phyloP scores from a whole-genome alignment of 106 monocot species.

The Cymbidium sinense region DNA sequence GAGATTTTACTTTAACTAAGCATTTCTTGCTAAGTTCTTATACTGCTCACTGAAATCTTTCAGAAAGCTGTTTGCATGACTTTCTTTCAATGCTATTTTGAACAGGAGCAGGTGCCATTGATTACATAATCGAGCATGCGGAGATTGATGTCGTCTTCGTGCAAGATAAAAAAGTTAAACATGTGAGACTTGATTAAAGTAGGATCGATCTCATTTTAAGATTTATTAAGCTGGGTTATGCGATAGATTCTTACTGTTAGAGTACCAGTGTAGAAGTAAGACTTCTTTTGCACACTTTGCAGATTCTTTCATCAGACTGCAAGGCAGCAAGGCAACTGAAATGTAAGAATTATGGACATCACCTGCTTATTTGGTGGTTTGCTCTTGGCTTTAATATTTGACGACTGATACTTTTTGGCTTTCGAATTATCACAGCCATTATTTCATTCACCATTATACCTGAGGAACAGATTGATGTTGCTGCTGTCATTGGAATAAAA shows the following conservation, averaged over 20 bases:
- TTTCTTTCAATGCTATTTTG: neutral
- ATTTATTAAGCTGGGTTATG: too few relatives aligned
- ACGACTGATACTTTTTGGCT: neutral
- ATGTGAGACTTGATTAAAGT: constrained; percentile 34
- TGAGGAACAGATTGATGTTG: constrained; percentile 32
- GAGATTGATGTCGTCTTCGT: constrained; percentile 79
- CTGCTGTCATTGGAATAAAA: constrained; percentile 38
- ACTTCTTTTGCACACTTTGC: constrained; percentile 6
- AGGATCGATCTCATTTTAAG: neutral
- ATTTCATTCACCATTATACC: constrained; percentile 51
- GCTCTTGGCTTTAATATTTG: neutral
- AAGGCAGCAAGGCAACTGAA: constrained; percentile 35
- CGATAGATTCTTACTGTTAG: too few relatives aligned
- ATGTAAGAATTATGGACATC: constrained; percentile 29
- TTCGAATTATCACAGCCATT: constrained; percentile 37
- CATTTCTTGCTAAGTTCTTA: neutral
- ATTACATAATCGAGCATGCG: constrained; percentile 86
- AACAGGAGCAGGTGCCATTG: constrained; percentile 68
- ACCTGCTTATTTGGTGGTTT: neutral
- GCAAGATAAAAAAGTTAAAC: constrained; percentile 82
- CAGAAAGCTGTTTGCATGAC: neutral
- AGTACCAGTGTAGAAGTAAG: neutral
- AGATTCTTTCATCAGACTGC: constrained; percentile 51
- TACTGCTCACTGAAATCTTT: neutral
- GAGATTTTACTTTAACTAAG: neutral